These are phyloP conservation scores for Trypanosoma theileri DNA, from an alignment of 208 protist species.

Conservation along the genomic window DNA sequence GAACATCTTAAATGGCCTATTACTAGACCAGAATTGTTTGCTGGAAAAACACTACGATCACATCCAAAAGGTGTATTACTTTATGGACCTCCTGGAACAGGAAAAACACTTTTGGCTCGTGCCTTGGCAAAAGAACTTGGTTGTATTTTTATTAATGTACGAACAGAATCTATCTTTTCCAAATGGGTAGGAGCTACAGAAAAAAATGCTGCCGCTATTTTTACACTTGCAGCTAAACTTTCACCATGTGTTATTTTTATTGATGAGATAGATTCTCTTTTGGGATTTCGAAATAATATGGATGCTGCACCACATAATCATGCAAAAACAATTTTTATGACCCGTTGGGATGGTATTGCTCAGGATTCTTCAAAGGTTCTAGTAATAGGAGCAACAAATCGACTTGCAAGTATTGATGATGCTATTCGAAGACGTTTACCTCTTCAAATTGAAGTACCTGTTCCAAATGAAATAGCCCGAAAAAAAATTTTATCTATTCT, in stretches of 20 bases:
- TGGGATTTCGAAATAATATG: conserved; percentile 71
- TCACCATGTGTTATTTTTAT: conserved; percentile 90
- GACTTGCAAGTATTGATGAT: conserved; percentile 88
- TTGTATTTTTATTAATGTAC: conserved; percentile 99
- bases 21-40: conserved; percentile 73
- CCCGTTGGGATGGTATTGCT: conserved; percentile 87
- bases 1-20: conserved; percentile 90
- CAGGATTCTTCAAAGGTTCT: conserved; percentile 56
- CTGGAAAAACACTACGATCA: conserved; percentile 69
- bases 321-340: conserved; percentile 93
- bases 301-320: conserved; percentile 70
- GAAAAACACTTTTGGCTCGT: conserved; percentile 98
- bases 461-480: conserved; percentile 54
- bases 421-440: conserved; percentile 91
- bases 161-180: conserved; percentile 78
- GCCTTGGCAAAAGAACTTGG: conserved; percentile 99
- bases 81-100: conserved; percentile 99
- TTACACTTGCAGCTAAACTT: conserved; percentile 82
- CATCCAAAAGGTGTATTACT: conserved; percentile 99
- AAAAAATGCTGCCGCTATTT: conserved; percentile 92
- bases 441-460: conserved; percentile 78
- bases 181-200: conserved; percentile 97
- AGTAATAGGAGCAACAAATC: conserved; percentile 91
- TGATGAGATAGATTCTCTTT: conserved; percentile 91
- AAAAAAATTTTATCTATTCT: conserved; percentile 81